phyloP scores from a whole-genome alignment of 768 basidiomycete species.

The Rhizopogon sp. region DNA sequence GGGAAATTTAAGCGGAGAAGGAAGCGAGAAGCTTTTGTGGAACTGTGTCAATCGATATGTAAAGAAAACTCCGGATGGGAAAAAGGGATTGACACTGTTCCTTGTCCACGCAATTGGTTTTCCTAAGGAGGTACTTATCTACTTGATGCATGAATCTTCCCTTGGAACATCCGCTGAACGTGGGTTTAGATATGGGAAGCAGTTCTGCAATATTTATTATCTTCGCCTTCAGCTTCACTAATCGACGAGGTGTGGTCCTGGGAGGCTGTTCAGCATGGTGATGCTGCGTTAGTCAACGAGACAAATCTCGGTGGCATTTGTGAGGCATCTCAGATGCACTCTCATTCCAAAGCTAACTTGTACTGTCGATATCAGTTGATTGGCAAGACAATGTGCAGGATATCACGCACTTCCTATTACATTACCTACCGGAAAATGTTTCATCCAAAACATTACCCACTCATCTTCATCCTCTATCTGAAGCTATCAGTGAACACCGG shows the following conservation, averaged over 20 bases:
- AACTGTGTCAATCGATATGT: slow-evolving; percentile 70
- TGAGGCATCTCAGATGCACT: slow-evolving; percentile 26
- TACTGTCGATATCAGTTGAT: slow-evolving; percentile 42
- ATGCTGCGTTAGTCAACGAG: slow-evolving; percentile 70
- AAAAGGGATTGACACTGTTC: slow-evolving; percentile 58
- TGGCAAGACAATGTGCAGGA: slow-evolving; percentile 80
- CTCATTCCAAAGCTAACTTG: neutral
- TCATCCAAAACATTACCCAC: slow-evolving; percentile 39
- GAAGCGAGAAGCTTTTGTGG: slow-evolving; percentile 46
- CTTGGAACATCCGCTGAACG: neutral
- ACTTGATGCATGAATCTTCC: neutral
- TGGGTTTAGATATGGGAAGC: slow-evolving; percentile 73
- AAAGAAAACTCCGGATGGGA: slow-evolving; percentile 17
- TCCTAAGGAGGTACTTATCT: slow-evolving; percentile 63
- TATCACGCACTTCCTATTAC: slow-evolving; percentile 66
- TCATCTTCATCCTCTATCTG: slow-evolving; percentile 46
- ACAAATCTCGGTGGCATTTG: slow-evolving; percentile 52
- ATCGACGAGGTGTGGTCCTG: slow-evolving; percentile 78
- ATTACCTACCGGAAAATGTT: slow-evolving; percentile 52
- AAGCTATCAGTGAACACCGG: slow-evolving; percentile 37
- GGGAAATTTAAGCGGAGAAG: slow-evolving; percentile 12
- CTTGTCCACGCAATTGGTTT: slow-evolving; percentile 86
- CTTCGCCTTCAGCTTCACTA: slow-evolving; percentile 30
- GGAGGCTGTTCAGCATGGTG: slow-evolving; percentile 84
- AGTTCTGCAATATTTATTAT: slow-evolving; percentile 47